Evolutionary conservation across 2,329 filamentous ascomycete species (phyloP), one percentile per base, ranked within the genome.

Genomic region (Fusarium humuli): DNA sequence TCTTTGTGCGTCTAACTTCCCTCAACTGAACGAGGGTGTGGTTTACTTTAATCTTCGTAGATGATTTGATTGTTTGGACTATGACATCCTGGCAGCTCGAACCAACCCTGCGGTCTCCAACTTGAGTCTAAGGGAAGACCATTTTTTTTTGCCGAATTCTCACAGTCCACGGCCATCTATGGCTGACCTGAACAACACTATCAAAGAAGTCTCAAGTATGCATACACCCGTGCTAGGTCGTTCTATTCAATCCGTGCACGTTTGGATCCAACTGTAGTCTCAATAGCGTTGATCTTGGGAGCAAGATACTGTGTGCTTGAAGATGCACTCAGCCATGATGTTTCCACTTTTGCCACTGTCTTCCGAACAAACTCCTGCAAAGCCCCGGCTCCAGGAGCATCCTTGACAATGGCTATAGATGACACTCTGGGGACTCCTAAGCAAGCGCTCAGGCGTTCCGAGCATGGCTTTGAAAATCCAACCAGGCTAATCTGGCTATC

Each of bases 371-470:
- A 87, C 6, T 88, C 83, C 25, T 90, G 76, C 12, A 94, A 76
- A 2, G 86, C 83, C 52, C 83, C 83, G 0, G 87, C 83, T 44
- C 87, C 85, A 0, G 89, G 88, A 1, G 90, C 88, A 40, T 81
- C 84, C 9, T 82, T 81, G 22, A 83, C 78, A 9, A 94, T 77
- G 1, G 86, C 91, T 32, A 94, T 80, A 23, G 89, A 88, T 2
- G 90, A 91, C 1, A 89, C 89, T 34, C 90, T 84, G 1, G 89
- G 88, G 12, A 93, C 83, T 3, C 87, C 87, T 6, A 93, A 81
- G 22, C 83, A 83, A 30, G 80, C 77, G 49, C 86, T 86, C 18
- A 94, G 79, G 14, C 84, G 84, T 18, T 86, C 81, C 47, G 90
- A 90, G 52, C 85, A 87, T 1, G 85, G 80, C 55, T 85, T 88